These are phyloP conservation scores for Excoecaria cochinchinensis DNA, from an alignment of 345 rosid species.

Conservation along the genomic window DNA sequence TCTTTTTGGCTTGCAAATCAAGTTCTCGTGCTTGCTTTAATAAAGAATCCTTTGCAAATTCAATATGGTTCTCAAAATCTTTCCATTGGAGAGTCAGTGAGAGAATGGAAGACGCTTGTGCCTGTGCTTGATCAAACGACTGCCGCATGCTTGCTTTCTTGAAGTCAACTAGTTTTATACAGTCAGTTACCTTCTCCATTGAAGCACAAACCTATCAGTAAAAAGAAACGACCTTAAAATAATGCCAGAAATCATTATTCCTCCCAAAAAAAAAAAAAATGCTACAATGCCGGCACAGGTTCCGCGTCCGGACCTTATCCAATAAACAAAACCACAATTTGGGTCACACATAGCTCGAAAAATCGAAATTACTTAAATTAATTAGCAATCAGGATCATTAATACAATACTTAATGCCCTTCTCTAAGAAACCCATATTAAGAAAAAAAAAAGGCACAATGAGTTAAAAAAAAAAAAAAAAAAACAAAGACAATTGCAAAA, in stretches of 20 bases:
- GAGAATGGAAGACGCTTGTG: constrained; percentile 29
- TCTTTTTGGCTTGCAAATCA: constrained; percentile 12
- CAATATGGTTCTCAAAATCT: constrained; percentile 32
- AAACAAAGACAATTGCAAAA: not conserved
- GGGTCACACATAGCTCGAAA: too few species aligned
- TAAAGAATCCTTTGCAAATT: constrained; percentile 6
- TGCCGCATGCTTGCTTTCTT: constrained; percentile 21
- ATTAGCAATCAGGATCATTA: not conserved
- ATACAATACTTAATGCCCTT: not conserved
- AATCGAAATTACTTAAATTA: too few species aligned
- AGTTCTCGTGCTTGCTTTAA: constrained; percentile 4
- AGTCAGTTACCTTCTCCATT: constrained; percentile 15
- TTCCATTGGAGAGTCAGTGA: constrained; percentile 32
- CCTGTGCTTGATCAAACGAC: constrained; percentile 21
- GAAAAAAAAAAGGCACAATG: not conserved
- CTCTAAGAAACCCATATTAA: not conserved
- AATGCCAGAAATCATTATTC: not conserved
- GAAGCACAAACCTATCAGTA: constrained; percentile 1
- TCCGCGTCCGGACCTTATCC: too few species aligned
- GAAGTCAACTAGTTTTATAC: constrained; percentile 12
- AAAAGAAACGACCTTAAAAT: not conserved
- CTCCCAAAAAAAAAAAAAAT: too few species aligned
- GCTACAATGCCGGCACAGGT: too few species aligned
- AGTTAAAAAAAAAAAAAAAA: not conserved
- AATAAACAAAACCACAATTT: too few species aligned